Evolutionary conservation across 495 filamentous ascomycete genomes (phyloP), one percentile per base, ranked within the genome.

Genomic region (Aspergillus affinis): DNA sequence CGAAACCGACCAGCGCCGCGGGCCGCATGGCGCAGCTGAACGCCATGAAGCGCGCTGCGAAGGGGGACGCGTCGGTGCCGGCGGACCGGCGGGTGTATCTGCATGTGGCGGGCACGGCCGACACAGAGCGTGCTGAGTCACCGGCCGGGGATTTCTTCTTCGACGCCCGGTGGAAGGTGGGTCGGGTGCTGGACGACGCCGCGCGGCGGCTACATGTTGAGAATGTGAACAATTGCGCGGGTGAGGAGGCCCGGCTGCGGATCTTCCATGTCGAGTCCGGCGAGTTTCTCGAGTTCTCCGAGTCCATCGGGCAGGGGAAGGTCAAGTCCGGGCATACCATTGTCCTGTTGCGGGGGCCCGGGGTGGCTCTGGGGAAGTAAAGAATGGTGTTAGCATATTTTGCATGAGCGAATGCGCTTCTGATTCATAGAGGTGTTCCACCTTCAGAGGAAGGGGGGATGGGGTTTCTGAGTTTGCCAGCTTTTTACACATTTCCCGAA

Each of bases 211-310:
- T 97, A 58, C 86, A 89, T 69, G 86, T 97, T 44, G 81, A 90
- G 74, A 97, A 97, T 71, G 64, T 95, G 60, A 97, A 97, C 67
- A 97, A 97, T 69, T 82, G 90, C 57, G 87, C 80, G 19, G 84
- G 88, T 17, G 91, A 96, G 77, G 86, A 89, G 73, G 88, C 90
- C 30, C 84, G 85, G 67, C 66, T 98, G 62, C 72, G 93, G 44
- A 84, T 98, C 2, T 98, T 94, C 58, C 93, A 98, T 72, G 89
- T 97, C 0, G 94, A 98, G 69, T 88, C 86, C 0, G 95, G 95
- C 1, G 75, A 90, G 57, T 76, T 98, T 59, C 68, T 98, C 62
- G 89, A 89, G 51, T 98, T 97, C 72, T 84, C 83, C 21, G 92
- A 97, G 74, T 89, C 92, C 73, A 68, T 81, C 60, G 75, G 75